Base-by-base conservation (phyloP, 345 rosid species). In the Lepidium sativum region DNA sequence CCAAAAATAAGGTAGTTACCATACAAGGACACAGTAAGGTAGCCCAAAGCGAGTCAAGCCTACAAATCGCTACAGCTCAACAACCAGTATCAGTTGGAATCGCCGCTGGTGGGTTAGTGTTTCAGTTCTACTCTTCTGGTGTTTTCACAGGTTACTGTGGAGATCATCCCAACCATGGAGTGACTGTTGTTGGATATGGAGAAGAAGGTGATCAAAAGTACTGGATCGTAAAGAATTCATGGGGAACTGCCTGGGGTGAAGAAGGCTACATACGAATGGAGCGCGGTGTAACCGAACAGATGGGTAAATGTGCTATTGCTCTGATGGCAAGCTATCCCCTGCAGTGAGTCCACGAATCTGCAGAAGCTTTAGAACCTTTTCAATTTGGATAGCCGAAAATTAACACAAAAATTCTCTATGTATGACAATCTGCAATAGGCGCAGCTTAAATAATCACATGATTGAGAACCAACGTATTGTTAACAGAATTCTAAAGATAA, bases 241-340 rank as follows among this genome's bases (percentile, higher is more conserved):
- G 97, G 99, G 96, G 97, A 4, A 16, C 53, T n/a, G 67, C 42
- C 18, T 94, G 96, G 96, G 99, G 99, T 18, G 97, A 94, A 78
- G 68, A 80, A 8, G 97, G 97, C 18, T 90, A 90, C 58, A 27
- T 88, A 39, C 83, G 84, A 68, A 77, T 94, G 82, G 55, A 51
- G 56, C 85, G 91, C 23, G 84, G 45, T 49, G 9, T 61, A 14
- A 8, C 3, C 2, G 79, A 77, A 29, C 29, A 31, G 37, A 43
- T 63, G 32, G 96, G 99, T 39, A 47, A 45, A 32, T 90, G 99
- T 47, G 97, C 97, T 43, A 94, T 90, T 68, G 86, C 91, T 14
- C 82, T 78, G 95, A 50, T 76, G 29, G 76, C 92, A 13, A 83
- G 86, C 57, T 90, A 86, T 78, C 99, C 99, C 45, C 9, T 78